phyloP scores from a whole-genome alignment of 2,329 filamentous ascomycete genomes.

The Trichoderma guizhouense region DNA sequence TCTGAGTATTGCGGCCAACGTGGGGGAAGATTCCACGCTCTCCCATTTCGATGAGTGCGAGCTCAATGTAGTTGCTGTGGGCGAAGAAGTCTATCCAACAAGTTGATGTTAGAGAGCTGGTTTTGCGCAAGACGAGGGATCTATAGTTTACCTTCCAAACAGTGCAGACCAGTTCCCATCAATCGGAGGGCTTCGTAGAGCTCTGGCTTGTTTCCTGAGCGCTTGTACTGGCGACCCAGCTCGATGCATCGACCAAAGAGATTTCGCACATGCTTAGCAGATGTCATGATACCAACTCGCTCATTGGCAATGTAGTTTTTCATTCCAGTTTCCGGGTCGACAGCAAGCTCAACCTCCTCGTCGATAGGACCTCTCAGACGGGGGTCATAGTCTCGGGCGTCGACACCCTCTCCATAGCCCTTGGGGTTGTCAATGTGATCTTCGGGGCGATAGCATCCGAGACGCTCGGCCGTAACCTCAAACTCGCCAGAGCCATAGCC shows the following conservation, averaged over 20 bases:
- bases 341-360: constrained; percentile 70
- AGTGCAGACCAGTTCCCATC: constrained; percentile 84
- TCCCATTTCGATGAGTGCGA: constrained; percentile 82
- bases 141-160: constrained; percentile 62
- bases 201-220: constrained; percentile 60
- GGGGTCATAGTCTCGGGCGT: constrained; percentile 77
- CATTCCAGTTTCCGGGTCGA: constrained; percentile 73
- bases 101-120: not conserved
- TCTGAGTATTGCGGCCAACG: constrained; percentile 69
- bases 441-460: constrained; percentile 81
- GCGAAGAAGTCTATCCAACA: constrained; percentile 69
- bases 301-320: constrained; percentile 97
- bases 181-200: constrained; percentile 83
- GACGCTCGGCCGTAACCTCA: constrained; percentile 75
- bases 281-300: constrained; percentile 72
- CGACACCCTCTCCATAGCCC: constrained; percentile 85
- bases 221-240: constrained; percentile 69
- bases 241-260: constrained; percentile 73
- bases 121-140: not conserved
- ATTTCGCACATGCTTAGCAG: constrained; percentile 69
- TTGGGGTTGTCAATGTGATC: constrained; percentile 73
- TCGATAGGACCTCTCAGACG: constrained; percentile 80
- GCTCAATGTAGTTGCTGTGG: constrained; percentile 89
- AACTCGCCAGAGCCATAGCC: constrained; percentile 83
- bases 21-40: constrained; percentile 82